Evolutionary conservation across 352 stramenopile genomes (phyloP).

Genomic region (Phytopythium ostracodes): DNA sequence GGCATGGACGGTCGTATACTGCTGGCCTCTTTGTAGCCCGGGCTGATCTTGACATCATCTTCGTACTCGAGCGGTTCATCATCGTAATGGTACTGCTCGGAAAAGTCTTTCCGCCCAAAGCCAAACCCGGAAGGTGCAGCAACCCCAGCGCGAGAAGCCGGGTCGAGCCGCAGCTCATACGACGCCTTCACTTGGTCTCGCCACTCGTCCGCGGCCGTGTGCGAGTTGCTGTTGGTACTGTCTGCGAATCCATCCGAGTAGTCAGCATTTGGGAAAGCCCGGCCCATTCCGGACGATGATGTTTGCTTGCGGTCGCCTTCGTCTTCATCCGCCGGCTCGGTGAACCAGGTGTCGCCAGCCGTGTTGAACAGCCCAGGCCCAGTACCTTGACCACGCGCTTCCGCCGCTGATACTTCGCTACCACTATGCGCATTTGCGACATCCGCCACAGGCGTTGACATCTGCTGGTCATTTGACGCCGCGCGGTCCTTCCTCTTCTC

Average conservation of each 20-base stretch:
- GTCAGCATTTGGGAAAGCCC: neutral
- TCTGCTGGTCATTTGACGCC: neutral
- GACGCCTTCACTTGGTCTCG: constrained; percentile 4
- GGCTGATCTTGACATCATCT: constrained; percentile 16
- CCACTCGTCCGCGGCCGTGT: constrained; percentile 7
- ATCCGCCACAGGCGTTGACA: neutral
- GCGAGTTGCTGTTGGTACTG: neutral
- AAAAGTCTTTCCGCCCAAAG: constrained; percentile 14
- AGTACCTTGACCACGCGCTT: constrained; percentile 2
- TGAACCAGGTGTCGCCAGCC: constrained; percentile 62
- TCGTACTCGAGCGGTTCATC: constrained; percentile 14
- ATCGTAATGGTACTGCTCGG: constrained; percentile 32
- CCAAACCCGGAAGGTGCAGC: constrained; percentile 11
- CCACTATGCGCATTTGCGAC: neutral
- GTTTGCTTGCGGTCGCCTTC: neutral
- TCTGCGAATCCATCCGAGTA: constrained; percentile 5
- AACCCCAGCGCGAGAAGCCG: neutral
- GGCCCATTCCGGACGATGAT: neutral
- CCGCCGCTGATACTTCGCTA: neutral
- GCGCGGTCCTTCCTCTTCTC: constrained; percentile 2
- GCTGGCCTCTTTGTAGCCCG: neutral
- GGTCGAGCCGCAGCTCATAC: constrained; percentile 2
- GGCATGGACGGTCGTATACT: neutral
- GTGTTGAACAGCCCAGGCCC: constrained; percentile 36
- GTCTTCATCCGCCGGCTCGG: constrained; percentile 14